Percentiles rank a stretch among this genome's conserved stretches.
Evolutionary conservation across 1,284 basidiomycete species (phyloP).

Genomic region (Apiotrichum domesticum): DNA sequence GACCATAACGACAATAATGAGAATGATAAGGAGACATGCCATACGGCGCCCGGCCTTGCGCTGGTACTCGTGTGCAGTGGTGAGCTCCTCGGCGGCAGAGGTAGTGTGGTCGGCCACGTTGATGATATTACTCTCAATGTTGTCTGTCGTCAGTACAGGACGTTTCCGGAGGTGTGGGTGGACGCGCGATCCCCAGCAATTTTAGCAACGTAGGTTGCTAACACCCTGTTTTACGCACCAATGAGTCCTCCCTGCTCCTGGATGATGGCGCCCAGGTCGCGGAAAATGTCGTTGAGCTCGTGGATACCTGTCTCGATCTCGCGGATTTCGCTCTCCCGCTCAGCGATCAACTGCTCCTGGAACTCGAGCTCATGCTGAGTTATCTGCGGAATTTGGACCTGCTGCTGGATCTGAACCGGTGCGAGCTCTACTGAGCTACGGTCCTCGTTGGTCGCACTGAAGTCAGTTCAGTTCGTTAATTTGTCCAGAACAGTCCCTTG

Average conservation of each 20-base stretch:
- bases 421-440: conserved; percentile 39
- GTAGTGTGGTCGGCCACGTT: conserved; percentile 78
- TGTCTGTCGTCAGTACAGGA: conserved; percentile 56
- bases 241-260: conserved; percentile 92
- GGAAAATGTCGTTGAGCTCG: conserved; percentile 94
- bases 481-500: too few species aligned
- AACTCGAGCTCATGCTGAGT: conserved; percentile 88
- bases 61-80: conserved; percentile 88
- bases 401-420: conserved; percentile 33
- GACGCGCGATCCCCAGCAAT: too few species aligned
- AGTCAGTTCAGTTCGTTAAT: not conserved
- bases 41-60: conserved; percentile 85
- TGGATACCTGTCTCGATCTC: conserved; percentile 98
- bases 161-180: not conserved
- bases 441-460: conserved; percentile 18
- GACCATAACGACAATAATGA: conserved; percentile 79
- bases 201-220: too few species aligned
- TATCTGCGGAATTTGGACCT: conserved; percentile 51
- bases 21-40: conserved; percentile 79
- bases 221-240: conserved; percentile 54
- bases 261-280: conserved; percentile 90
- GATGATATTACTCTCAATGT: conserved; percentile 91
- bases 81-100: conserved; percentile 79
- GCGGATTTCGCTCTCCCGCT: conserved; percentile 88
- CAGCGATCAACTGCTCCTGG: conserved; percentile 91